phyloP scores from a whole-genome alignment of 106 monocot species.

The Acorus calamus region DNA sequence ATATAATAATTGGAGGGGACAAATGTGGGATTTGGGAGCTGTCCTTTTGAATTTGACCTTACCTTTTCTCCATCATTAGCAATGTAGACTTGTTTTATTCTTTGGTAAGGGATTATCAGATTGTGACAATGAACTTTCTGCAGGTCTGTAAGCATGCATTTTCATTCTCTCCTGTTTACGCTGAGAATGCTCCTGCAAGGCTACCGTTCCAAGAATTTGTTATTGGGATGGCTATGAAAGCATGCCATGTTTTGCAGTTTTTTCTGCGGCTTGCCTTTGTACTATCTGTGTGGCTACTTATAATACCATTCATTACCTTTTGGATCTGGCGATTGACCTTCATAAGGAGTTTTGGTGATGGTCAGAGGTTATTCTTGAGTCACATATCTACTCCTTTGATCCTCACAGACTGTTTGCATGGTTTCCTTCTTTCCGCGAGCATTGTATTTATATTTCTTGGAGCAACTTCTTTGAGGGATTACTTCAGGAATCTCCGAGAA shows the following conservation, averaged over 20 bases:
- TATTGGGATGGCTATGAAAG: slow-evolving; percentile 87
- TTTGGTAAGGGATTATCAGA: neutral
- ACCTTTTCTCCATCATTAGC: no score
- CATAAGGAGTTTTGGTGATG: slow-evolving; percentile 89
- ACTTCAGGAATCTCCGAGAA: slow-evolving; percentile 84
- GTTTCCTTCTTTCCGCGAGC: slow-evolving; percentile 90
- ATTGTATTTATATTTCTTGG: slow-evolving; percentile 99
- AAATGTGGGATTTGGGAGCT: no score
- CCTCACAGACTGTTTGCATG: slow-evolving; percentile 92
- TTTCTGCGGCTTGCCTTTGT: slow-evolving; percentile 89
- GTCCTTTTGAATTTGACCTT: no score
- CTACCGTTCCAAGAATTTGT: slow-evolving; percentile 94
- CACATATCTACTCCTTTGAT: slow-evolving; percentile 73
- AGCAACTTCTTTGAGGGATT: slow-evolving; percentile 94
- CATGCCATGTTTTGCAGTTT: slow-evolving; percentile 84
- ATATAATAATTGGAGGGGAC: no score
- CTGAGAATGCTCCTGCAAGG: slow-evolving; percentile 83
- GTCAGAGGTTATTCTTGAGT: slow-evolving; percentile 84
- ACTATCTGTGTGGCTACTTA: slow-evolving; percentile 96
- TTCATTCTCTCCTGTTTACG: slow-evolving; percentile 94
- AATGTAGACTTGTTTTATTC: neutral
- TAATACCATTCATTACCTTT: slow-evolving; percentile 98
- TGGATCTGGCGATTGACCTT: slow-evolving; percentile 98
- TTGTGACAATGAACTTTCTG: neutral
- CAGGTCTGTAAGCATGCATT: slow-evolving; percentile 99